A percentile compares a stretch with the other conserved stretches of the same genome.
Conservation (phyloP, 192 early-diverging fungal genomes). For the Phlyctochytrium planicorne region DNA sequence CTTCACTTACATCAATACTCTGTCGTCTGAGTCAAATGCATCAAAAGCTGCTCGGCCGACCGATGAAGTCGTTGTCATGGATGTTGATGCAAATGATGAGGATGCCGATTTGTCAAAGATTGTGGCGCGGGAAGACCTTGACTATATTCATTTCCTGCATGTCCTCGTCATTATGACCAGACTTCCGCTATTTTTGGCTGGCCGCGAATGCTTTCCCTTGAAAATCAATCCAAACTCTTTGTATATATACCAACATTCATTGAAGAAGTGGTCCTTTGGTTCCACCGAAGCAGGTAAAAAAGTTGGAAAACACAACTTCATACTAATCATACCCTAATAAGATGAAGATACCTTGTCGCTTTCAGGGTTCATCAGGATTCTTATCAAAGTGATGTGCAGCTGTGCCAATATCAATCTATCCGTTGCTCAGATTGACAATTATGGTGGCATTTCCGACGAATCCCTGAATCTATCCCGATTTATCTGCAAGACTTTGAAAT, state of each 20-base stretch:
- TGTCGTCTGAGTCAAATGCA: constrained; percentile 13
- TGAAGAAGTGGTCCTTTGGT: too few relatives aligned
- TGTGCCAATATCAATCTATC: constrained; percentile 16
- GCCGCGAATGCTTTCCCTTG: constrained; percentile 41
- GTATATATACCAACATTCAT: too few relatives aligned
- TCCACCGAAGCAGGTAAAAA: too few relatives aligned
- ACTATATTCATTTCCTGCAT: constrained; percentile 48
- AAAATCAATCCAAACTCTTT: too few relatives aligned
- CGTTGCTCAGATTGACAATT: neutral
- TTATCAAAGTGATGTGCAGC: constrained; percentile 31
- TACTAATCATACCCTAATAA: too few relatives aligned
- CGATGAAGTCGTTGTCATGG: constrained; percentile 49
- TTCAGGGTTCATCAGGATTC: constrained; percentile 24
- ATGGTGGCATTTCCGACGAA: neutral
- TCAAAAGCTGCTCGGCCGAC: neutral
- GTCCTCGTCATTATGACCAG: constrained; percentile 38
- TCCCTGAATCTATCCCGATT: constrained; percentile 35
- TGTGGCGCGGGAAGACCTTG: constrained; percentile 31
- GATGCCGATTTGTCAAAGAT: constrained; percentile 18
- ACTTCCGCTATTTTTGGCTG: constrained; percentile 29
- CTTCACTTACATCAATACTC: constrained; percentile 15
- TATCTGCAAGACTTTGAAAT: constrained; percentile 21
- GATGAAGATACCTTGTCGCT: constrained; percentile 11
- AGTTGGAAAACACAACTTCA: too few relatives aligned
- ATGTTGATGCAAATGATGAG: constrained; percentile 46